Base-by-base conservation (phyloP, 2,329 filamentous ascomycete genomes). In the Beauveria scarabaeidicola region DNA sequence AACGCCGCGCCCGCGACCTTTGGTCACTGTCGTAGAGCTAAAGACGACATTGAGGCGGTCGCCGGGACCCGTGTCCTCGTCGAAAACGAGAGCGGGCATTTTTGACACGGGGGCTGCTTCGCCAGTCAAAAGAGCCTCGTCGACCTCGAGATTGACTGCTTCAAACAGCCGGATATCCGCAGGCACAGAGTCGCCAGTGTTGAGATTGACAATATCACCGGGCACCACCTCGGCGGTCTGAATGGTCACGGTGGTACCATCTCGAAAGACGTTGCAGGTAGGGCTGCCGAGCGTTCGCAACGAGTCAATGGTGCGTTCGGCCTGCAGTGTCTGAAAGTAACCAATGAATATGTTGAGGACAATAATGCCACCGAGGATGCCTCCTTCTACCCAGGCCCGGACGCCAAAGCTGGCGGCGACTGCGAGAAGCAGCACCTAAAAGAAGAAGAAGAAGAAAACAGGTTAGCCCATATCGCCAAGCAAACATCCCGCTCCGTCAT, bases 111-210 rank as follows among this genome's bases (percentile, higher is more conserved):
- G 82, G 2, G 82, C 72, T 15, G 82, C 82, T 69, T 85, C 83
- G 55, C 83, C 83, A 23, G 83, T 86, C 29, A 85, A 76, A 46
- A 83, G 74, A 8, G 81, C 81, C 67, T 85, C 82, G 61, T 89
- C 85, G 60, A 81, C 84, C 61, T 84, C 83, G 38, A 85, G 76
- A 67, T 88, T 87, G 72, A 86, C 80, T 32, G 75, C 77, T 59
- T 83, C 78, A 61, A 82, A 64, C 3, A 78, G 64, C 57, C 80
- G 74, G 17, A 84, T 70, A 66, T 85, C 82, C 9, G 82, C 82
- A 10, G 82, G 81, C 15, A 84, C 74, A 21, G 79, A 79, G 64
- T 83, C 81, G 44, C 82, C 82, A 38, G 75, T 78, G 68, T 71
- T 77, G 66, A 77, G 68, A 27, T 73, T 67, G 38, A 78, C 75